Percentiles rank a stretch among this genome's conserved stretches.
phyloP scores from a whole-genome alignment of 164 flowering plant species.

The Platanus orientalis region DNA sequence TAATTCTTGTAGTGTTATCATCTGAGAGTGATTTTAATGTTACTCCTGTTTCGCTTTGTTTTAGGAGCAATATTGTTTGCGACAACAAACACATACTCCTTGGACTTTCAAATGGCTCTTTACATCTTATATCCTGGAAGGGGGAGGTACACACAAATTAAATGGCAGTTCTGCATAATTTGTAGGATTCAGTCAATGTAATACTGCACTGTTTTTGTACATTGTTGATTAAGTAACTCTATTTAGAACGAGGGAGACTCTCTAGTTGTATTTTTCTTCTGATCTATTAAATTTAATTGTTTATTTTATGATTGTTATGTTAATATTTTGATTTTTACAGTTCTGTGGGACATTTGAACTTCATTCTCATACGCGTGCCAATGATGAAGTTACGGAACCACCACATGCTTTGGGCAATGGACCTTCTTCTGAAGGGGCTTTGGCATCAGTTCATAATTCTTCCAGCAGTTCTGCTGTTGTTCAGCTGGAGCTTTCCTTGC shows the following conservation, averaged over 20 bases:
- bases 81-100: constrained; percentile 73
- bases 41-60: constrained; percentile 6
- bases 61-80: constrained; percentile 88
- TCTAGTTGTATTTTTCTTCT: not conserved
- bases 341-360: constrained; percentile 58
- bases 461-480: constrained; percentile 36
- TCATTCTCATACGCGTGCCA: constrained; percentile 21
- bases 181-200: not conserved
- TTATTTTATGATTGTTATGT: too few relatives aligned
- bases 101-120: constrained; percentile 87
- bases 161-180: not conserved
- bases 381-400: constrained; percentile 22
- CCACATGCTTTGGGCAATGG: constrained; percentile 57
- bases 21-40: constrained; percentile 3
- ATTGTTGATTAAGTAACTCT: not conserved
- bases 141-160: constrained; percentile 68
- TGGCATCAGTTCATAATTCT: constrained; percentile 21
- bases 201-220: not conserved
- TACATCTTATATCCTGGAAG: constrained; percentile 87
- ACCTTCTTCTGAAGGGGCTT: constrained; percentile 30
- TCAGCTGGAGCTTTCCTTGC: constrained; percentile 66
- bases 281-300: not conserved
- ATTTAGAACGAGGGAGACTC: not conserved
- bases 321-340: constrained; percentile 33
- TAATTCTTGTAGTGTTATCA: not conserved